phyloP scores from a whole-genome alignment of 768 basidiomycete genomes.

The Russula sp. region DNA sequence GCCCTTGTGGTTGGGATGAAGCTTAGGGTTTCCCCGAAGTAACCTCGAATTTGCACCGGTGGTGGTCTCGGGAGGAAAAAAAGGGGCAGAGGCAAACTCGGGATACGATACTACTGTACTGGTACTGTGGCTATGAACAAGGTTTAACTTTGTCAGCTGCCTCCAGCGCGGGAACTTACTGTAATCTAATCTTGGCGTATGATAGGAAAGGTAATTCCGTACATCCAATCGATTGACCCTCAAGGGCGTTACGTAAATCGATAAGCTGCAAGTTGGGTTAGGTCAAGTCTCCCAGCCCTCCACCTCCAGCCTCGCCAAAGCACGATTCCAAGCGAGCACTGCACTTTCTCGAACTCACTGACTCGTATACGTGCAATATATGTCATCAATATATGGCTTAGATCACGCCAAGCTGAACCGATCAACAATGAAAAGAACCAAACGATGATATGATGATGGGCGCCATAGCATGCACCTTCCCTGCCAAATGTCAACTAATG shows the following conservation, averaged over 20 bases:
- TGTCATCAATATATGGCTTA: not conserved
- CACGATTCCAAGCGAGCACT: no score
- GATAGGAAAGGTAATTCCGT: no score
- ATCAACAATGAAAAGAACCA: not conserved
- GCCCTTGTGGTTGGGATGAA: no score
- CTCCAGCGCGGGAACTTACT: not conserved
- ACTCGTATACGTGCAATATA: no score
- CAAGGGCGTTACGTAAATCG: not conserved
- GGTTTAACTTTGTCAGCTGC: not conserved
- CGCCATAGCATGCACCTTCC: not conserved
- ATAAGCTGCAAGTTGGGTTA: not conserved
- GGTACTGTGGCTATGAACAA: no score
- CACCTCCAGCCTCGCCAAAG: no score
- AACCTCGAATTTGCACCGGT: not conserved
- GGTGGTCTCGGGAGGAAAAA: no score
- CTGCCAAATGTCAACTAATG: not conserved
- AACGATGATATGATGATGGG: not conserved
- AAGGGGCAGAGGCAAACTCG: no score
- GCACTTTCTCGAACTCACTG: no score
- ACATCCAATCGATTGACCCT: slow-evolving; percentile 8
- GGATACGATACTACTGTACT: no score
- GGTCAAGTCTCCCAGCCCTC: not conserved
- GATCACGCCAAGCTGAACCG: no score
- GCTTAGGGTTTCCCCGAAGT: not conserved
- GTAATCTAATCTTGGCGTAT: not conserved